These are phyloP conservation scores for Salvia rosmarinus DNA, from an alignment of 257 asterid species.

Conservation along the genomic window DNA sequence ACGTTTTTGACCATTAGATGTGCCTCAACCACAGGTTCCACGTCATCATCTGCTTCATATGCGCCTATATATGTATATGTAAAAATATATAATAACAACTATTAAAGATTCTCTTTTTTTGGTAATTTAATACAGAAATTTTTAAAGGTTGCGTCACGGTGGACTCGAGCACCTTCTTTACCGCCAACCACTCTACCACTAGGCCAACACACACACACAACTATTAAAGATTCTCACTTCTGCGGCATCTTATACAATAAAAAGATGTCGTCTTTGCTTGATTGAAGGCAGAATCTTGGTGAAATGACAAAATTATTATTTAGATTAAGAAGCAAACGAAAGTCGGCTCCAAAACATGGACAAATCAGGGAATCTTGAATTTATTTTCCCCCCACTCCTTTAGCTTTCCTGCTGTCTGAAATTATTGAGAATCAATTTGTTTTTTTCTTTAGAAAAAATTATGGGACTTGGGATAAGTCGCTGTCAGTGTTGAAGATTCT, in stretches of 20 bases:
- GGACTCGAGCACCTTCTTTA: no score
- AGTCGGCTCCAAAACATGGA: slow-evolving; percentile 37
- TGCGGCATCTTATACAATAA: not conserved
- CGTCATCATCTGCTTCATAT: no score
- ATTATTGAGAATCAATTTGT: slow-evolving; percentile 10
- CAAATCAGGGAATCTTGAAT: slow-evolving; percentile 57
- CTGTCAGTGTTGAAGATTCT: slow-evolving; percentile 40
- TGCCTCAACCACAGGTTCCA: no score
- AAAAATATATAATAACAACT: not conserved
- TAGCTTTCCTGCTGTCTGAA: slow-evolving; percentile 37
- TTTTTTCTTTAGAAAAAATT: not conserved
- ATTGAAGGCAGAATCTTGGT: slow-evolving; percentile 44
- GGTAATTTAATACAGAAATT: no score
- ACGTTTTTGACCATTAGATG: no score
- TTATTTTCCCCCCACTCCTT: slow-evolving; percentile 37
- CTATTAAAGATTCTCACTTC: slow-evolving; percentile 7
- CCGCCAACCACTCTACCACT: no score
- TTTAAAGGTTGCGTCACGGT: no score
- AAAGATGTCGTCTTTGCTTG: slow-evolving; percentile 20
- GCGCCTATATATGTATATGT: no score
- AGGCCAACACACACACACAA: no score
- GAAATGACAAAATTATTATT: slow-evolving; percentile 32
- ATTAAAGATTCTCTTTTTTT: slow-evolving; percentile 7
- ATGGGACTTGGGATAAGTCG: slow-evolving; percentile 40
- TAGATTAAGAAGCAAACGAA: slow-evolving; percentile 33